Base-by-base conservation (phyloP, 2,329 filamentous ascomycete genomes). In the Arachnomyces sp. region DNA sequence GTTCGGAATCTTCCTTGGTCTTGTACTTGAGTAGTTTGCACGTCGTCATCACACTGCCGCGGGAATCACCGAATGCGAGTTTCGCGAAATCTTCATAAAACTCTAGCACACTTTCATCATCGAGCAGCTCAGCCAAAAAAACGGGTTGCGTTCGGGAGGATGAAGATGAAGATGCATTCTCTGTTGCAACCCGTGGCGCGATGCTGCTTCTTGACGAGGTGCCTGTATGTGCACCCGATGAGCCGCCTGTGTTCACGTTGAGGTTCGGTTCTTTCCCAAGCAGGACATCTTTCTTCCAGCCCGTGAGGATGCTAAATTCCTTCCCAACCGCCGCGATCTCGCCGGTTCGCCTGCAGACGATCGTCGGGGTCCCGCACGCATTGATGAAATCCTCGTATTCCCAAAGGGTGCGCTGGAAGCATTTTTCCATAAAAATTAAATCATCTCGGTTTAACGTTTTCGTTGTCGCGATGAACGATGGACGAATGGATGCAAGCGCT, bases 31-130 rank as follows among this genome's bases (percentile, higher is more conserved):
- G 76, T 43, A 96, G 72, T 45, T 87, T 86, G 55, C 88, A 92
- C 47, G 82, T 84, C 39, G 85, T 82, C 55, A 82, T 86, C 34
- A 93, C 86, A 51, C 82, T 85, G 12, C 89, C 88, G 25, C 87
- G 78, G 30, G 87, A 88, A 59, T 95, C 88, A 28, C 87, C 87
- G 62, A 95, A 96, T 0, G 90, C 90, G 2, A 96, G 73, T 47
- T 89, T 82, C 0, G 90, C 84, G 65, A 94, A 96, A 59, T 96
- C 88, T 52, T 95, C 89, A 60, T 95, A 95, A 61, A 95, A 96
- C 51, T 94, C 82, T 3, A 95, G 82, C 0, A 94, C 88, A 42
- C 83, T 89, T 54, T 95, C 87, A 49, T 95, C 88, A 53, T 96
- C 92, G 51, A 98, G 77, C 25, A 98, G 72, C 60, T 96, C 90